These are phyloP conservation scores for Diaporthe capsici DNA, from an alignment of 2,329 filamentous ascomycete genomes.

Conservation along the genomic window DNA sequence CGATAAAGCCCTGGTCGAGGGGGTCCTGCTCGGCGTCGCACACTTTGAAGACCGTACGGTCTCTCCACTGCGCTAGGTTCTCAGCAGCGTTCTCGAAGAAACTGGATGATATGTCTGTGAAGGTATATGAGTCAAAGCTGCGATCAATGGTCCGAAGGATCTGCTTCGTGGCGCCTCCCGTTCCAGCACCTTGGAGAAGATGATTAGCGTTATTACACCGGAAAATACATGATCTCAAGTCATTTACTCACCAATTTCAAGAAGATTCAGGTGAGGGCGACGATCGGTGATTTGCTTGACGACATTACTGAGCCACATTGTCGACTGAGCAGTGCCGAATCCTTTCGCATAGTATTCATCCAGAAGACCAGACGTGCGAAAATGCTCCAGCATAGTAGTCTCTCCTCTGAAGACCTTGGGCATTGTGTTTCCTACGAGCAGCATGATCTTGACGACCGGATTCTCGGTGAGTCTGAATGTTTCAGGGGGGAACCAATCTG, in stretches of 20 bases:
- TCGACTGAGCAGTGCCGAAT: slow-evolving; percentile 30
- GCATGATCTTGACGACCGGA: slow-evolving; percentile 16
- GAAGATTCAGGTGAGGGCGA: slow-evolving; percentile 48
- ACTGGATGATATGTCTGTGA: slow-evolving; percentile 57
- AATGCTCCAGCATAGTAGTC: slow-evolving; percentile 43
- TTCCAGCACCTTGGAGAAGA: background rate
- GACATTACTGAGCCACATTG: slow-evolving; percentile 25
- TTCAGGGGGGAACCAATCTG: background rate
- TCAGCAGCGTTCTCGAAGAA: slow-evolving; percentile 51
- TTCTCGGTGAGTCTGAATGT: slow-evolving; percentile 5
- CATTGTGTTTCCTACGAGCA: slow-evolving; percentile 19
- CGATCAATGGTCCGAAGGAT: slow-evolving; percentile 51
- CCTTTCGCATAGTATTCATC: slow-evolving; percentile 40
- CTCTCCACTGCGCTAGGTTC: slow-evolving; percentile 44
- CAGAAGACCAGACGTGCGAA: slow-evolving; percentile 40
- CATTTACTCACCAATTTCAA: slow-evolving; percentile 42
- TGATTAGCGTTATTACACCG: background rate
- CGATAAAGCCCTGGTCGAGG: slow-evolving; percentile 49
- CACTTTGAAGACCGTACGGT: slow-evolving; percentile 42
- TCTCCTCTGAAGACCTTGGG: slow-evolving; percentile 9
- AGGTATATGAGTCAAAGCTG: slow-evolving; percentile 56
- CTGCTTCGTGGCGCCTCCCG: slow-evolving; percentile 53
- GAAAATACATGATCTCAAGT: background rate
- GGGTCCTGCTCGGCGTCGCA: slow-evolving; percentile 49
- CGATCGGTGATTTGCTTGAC: slow-evolving; percentile 36